These are phyloP conservation scores for Mycena alexandri DNA, from an alignment of 768 basidiomycete species.

Conservation along the genomic window DNA sequence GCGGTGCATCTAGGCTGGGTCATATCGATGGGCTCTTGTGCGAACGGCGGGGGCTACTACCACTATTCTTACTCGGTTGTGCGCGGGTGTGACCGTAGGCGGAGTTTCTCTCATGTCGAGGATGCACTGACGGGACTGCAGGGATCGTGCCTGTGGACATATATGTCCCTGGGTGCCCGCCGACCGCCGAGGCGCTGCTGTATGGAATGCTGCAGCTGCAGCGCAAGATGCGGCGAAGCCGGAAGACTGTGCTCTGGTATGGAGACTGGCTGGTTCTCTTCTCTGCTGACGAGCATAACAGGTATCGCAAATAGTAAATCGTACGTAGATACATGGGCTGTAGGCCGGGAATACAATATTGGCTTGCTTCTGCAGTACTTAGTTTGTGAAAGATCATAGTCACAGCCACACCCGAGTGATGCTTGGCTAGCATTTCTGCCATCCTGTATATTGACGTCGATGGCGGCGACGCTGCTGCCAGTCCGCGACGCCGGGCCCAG, in stretches of 20 bases:
- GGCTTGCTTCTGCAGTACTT: neutral
- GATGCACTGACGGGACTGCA: constrained; percentile 45
- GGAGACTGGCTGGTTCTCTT: constrained; percentile 35
- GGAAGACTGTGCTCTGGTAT: constrained; percentile 91
- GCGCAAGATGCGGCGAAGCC: constrained; percentile 92
- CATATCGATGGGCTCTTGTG: constrained; percentile 99
- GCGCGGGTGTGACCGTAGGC: constrained; percentile 94
- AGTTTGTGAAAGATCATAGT: neutral
- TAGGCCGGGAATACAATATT: constrained; percentile 20
- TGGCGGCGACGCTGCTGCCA: constrained; percentile 22
- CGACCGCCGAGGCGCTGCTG: constrained; percentile 95
- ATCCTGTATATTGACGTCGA: constrained; percentile 1
- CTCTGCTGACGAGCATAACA: constrained; percentile 38
- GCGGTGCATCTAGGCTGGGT: constrained; percentile 81
- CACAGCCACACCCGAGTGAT: no score
- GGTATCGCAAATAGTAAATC: constrained; percentile 69
- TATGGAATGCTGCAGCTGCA: constrained; percentile 98
- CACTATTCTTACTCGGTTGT: constrained; percentile 99
- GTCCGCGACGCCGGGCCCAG: constrained; percentile 21
- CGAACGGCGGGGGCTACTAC: constrained; percentile 97
- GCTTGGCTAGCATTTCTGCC: no score
- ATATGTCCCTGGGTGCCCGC: constrained; percentile 96
- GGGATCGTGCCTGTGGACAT: constrained; percentile 98
- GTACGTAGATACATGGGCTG: constrained; percentile 33
- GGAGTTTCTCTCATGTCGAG: constrained; percentile 19